Base-by-base conservation (phyloP, 208 protist genomes). In the Trypanosomatidae sp. region DNA sequence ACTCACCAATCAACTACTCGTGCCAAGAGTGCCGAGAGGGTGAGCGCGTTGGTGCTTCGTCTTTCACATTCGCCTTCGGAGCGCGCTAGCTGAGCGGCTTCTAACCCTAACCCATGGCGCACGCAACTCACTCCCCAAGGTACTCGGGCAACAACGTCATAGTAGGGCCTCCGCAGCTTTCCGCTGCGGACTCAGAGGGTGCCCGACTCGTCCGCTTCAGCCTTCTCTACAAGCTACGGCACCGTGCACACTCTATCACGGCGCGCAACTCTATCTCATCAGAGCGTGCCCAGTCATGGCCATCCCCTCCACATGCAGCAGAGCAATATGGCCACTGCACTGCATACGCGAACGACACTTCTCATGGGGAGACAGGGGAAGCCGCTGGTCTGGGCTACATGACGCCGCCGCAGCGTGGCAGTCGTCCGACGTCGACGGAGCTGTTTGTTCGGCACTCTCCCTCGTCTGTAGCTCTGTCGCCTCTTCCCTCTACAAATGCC, bases 121-220 rank as follows among this genome's bases (percentile, higher is more conserved):
- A 68, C 28, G 3, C 41, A 59, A 25, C 36, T n/a, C 62, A 19
- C 25, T 41, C 52, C 36, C 15, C 36, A 12, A 17, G 19, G 17
- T 22, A 33, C 3, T 44, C 53, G 2, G 19, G 25, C 22, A 12
- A 5, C 46, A 2, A n/a, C 13, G 44, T 7, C 7, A 39, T 74
- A 22, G 28, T 10, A 58, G 55, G 17, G 15, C 67, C 39, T 19
- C 0, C 33, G n/a, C 64, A 19, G 10, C 44, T 50, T 50, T 44
- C 71, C 10, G 30, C 33, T 28, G 28, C 41, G 28, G 19, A 17
- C 33, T 17, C 46, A 25, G 66, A 47, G 6, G 49, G 46, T 0
- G 46, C 71, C 17, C 68, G 70, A 28, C 33, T 75, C 5, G 75
- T 87, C 46, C 83, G 81, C 52, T 87, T 87, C 53, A 87, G 79